Percentiles rank a stretch among this genome's conserved stretches.
phyloP scores from a whole-genome alignment of 2,329 filamentous ascomycete genomes.

The Colletotrichum navitas region DNA sequence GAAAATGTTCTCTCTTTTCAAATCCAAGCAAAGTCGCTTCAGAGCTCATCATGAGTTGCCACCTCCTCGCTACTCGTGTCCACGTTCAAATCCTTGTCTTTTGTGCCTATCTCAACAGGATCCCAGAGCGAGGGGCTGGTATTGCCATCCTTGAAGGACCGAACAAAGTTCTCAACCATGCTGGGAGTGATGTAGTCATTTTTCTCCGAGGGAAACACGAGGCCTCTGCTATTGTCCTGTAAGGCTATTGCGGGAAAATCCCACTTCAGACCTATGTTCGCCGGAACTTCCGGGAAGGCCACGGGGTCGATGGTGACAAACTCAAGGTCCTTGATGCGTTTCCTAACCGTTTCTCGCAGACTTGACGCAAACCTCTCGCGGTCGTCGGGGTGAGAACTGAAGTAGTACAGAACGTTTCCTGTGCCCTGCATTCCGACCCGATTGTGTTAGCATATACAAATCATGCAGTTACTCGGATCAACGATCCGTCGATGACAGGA shows the following conservation, averaged over 20 bases:
- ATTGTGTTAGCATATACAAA: neutral
- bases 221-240: constrained; percentile 24
- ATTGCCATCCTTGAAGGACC: neutral
- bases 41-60: neutral
- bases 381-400: constrained; percentile 46
- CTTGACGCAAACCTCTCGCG: constrained; percentile 52
- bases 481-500: neutral
- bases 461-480: neutral
- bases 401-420: constrained; percentile 48
- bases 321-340: constrained; percentile 59
- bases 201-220: constrained; percentile 16
- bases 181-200: constrained; percentile 22
- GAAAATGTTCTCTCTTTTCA: neutral
- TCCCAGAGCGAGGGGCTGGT: constrained; percentile 4
- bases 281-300: constrained; percentile 59
- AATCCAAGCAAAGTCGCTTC: neutral
- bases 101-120: neutral
- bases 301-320: constrained; percentile 61
- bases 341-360: constrained; percentile 56
- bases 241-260: constrained; percentile 34
- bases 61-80: neutral
- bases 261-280: constrained; percentile 51
- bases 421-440: neutral
- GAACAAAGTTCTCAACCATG: constrained; percentile 26
- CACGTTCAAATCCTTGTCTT: neutral